Evolutionary conservation across 805 yeast genomes (phyloP).

Genomic region (Ogataea zsoltii): DNA sequence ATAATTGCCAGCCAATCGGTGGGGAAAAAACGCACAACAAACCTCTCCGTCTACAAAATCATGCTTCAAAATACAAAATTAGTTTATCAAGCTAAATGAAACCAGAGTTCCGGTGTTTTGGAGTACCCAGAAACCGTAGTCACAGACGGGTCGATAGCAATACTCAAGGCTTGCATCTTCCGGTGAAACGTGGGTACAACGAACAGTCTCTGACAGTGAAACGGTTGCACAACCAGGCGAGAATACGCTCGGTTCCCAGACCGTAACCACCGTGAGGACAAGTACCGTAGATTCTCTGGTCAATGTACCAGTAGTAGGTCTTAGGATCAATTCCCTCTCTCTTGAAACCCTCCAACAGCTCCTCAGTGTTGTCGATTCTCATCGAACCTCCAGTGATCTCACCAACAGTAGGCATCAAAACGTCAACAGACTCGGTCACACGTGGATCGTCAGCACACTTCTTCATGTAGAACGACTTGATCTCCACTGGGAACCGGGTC

Average conservation of each 20-base stretch:
- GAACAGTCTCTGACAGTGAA: slow-evolving; percentile 98
- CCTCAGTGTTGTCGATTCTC: slow-evolving; percentile 86
- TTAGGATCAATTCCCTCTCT: slow-evolving; percentile 85
- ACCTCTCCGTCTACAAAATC: too few species aligned
- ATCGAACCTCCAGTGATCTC: slow-evolving; percentile 99
- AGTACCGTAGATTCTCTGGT: slow-evolving; percentile 95
- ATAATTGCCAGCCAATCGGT: too few species aligned
- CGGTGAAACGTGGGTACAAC: slow-evolving; percentile 95
- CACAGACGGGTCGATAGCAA: not conserved
- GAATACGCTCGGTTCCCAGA: slow-evolving; percentile 94
- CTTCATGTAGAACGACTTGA: slow-evolving; percentile 98
- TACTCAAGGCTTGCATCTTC: slow-evolving; percentile 90
- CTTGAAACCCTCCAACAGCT: slow-evolving; percentile 84
- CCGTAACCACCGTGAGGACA: slow-evolving; percentile 99
- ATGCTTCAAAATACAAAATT: not conserved
- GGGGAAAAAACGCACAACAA: too few species aligned
- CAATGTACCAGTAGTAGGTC: slow-evolving; percentile 94
- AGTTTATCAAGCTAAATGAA: not conserved
- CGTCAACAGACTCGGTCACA: slow-evolving; percentile 98
- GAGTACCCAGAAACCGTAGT: too few species aligned
- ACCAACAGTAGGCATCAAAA: slow-evolving; percentile 98
- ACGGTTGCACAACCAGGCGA: slow-evolving; percentile 98
- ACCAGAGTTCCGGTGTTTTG: too few species aligned
- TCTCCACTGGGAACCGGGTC: slow-evolving; percentile 93
- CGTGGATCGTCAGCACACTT: slow-evolving; percentile 86